A percentile compares a stretch with the other conserved stretches of the same genome.
Evolutionary conservation across 169 alveolate species (phyloP).

Genomic region (Cryptosporidium sp.): DNA sequence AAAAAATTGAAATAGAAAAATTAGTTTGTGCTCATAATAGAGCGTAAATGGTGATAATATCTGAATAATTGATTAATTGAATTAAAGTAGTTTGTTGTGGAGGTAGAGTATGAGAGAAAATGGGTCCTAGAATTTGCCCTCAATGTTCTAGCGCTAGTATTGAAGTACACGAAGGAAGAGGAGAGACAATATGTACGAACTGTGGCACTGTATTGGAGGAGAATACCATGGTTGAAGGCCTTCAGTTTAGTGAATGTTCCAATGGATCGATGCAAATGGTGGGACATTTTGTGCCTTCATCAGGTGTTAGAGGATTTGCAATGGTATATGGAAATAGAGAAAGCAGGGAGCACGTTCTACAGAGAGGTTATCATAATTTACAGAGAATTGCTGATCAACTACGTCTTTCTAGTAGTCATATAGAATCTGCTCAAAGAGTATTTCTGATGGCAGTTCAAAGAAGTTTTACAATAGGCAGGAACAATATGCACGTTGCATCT

Average conservation of each 20-base stretch:
- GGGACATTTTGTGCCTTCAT: constrained; percentile 88
- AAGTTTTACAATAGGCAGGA: constrained; percentile 94
- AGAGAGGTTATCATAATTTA: constrained; percentile 86
- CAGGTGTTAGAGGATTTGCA: constrained; percentile 85
- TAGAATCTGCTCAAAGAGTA: constrained; percentile 92
- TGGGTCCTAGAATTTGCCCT: constrained; percentile 56
- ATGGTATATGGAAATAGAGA: constrained; percentile 84
- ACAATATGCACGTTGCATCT: constrained; percentile 93
- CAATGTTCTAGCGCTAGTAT: constrained; percentile 69
- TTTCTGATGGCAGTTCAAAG: constrained; percentile 93
- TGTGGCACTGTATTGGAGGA: constrained; percentile 91
- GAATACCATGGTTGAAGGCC: constrained; percentile 85
- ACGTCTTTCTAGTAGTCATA: constrained; percentile 84
- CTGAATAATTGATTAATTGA: neutral
- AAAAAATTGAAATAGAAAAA: constrained; percentile 3
- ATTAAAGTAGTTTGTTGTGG: neutral
- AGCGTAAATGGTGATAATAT: neutral
- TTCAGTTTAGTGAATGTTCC: constrained; percentile 85
- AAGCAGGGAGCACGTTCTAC: constrained; percentile 85
- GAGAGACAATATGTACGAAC: constrained; percentile 87
- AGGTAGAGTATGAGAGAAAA: neutral
- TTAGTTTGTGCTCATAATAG: neutral
- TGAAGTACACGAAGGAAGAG: constrained; percentile 82
- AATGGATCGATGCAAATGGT: constrained; percentile 85
- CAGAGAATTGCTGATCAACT: constrained; percentile 89